A percentile compares a stretch with the other conserved stretches of the same genome.
phyloP scores from a whole-genome alignment of 1,284 basidiomycete genomes.

The Ganoderma sp. region DNA sequence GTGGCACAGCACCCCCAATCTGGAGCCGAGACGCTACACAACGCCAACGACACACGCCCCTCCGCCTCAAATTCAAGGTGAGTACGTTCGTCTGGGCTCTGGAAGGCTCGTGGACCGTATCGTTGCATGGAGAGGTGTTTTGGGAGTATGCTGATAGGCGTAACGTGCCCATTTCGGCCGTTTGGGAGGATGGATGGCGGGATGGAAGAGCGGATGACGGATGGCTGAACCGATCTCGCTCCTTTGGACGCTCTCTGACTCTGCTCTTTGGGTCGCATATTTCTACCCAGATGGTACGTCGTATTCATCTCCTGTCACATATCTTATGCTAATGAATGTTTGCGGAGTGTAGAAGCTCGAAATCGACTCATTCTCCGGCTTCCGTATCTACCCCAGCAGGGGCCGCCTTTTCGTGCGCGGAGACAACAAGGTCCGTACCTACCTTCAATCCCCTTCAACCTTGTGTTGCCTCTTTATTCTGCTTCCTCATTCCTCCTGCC shows the following conservation, averaged over 20 bases:
- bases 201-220: conserved; percentile 22
- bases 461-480: not conserved
- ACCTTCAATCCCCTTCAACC: too few species aligned
- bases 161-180: conserved; percentile 1
- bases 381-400: conserved; percentile 96
- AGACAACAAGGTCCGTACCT: conserved; percentile 86
- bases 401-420: conserved; percentile 95
- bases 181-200: conserved; percentile 24
- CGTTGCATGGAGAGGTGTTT: conserved; percentile 6
- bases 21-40: conserved; percentile 20
- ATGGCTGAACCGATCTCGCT: conserved; percentile 6
- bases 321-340: conserved; percentile 31
- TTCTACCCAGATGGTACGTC: conserved; percentile 57
- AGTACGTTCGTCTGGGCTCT: conserved; percentile 20
- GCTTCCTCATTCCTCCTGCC: not conserved
- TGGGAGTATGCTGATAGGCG: conserved; percentile 18
- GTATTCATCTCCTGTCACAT: not conserved
- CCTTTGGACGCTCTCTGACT: not conserved
- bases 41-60: conserved; percentile 28
- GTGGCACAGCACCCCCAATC: conserved; percentile 28
- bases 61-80: conserved; percentile 33
- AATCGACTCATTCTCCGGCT: conserved; percentile 95
- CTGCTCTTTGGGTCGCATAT: conserved; percentile 13
- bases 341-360: conserved; percentile 87
- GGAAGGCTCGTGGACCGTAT: conserved; percentile 10